phyloP scores from a whole-genome alignment of 106 monocot species.

The Allium sativum region DNA sequence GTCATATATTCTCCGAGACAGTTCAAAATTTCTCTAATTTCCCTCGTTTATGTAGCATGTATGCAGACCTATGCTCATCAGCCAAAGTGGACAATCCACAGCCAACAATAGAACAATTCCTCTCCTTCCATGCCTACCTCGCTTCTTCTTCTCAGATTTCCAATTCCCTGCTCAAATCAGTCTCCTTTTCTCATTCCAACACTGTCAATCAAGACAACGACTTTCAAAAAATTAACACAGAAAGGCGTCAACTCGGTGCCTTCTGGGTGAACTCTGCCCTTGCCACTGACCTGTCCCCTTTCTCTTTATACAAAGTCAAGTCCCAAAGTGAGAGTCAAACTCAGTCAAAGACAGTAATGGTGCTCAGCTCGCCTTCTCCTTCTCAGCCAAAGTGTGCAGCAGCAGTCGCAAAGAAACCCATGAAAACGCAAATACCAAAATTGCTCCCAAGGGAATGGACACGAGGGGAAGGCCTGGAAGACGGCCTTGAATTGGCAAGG shows the following conservation, averaged over 20 bases:
- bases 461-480: slow-evolving; percentile 52
- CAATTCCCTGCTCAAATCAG: slow-evolving; percentile 36
- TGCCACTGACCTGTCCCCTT: slow-evolving; percentile 50
- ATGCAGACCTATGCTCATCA: slow-evolving; percentile 53
- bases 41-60: slow-evolving; percentile 38
- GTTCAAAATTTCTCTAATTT: background rate
- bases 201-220: slow-evolving; percentile 17
- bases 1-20: too few relatives aligned
- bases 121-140: slow-evolving; percentile 50
- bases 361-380: slow-evolving; percentile 24
- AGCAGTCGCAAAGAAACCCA: background rate
- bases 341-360: slow-evolving; percentile 16
- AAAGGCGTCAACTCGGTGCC: slow-evolving; percentile 18
- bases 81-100: slow-evolving; percentile 73
- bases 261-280: slow-evolving; percentile 45
- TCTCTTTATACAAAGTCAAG: slow-evolving; percentile 33
- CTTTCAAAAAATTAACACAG: slow-evolving; percentile 12
- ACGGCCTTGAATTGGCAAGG: slow-evolving; percentile 51
- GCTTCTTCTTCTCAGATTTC: slow-evolving; percentile 33
- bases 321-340: background rate
- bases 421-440: background rate
- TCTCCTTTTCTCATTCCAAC: slow-evolving; percentile 1
- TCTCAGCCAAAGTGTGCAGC: slow-evolving; percentile 11
- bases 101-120: slow-evolving; percentile 72
- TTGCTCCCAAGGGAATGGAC: slow-evolving; percentile 49